Conservation (phyloP, 306 rosid species). For the Geum urbanum region DNA sequence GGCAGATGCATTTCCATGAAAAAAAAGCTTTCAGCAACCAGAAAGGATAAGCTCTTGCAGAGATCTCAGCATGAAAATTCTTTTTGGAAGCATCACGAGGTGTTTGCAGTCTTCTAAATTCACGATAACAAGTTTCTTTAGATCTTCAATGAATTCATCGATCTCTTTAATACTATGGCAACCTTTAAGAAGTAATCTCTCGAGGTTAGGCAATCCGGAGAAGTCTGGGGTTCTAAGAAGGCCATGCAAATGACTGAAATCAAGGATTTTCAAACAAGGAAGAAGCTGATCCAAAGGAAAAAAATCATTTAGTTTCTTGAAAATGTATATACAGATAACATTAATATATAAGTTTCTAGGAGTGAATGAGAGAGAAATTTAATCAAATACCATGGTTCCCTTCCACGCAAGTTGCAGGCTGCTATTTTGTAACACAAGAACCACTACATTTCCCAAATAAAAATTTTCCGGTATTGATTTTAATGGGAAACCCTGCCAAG, state of each 20-base stretch:
- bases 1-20: no score
- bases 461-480: not conserved
- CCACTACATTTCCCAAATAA: conserved; percentile 13
- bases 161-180: not conserved
- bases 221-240: not conserved
- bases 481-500: not conserved
- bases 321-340: no score
- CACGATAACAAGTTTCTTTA: not conserved
- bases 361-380: not conserved
- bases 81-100: not conserved
- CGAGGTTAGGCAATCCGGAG: not conserved
- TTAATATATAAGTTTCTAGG: no score
- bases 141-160: conserved; percentile 11
- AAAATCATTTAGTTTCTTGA: not conserved
- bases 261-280: conserved; percentile 1
- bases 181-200: not conserved
- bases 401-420: conserved; percentile 1
- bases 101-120: not conserved
- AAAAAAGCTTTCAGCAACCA: conserved; percentile 12
- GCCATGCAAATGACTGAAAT: conserved; percentile 5
- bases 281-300: not conserved
- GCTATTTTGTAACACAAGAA: conserved; percentile 10
- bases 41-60: conserved; percentile 6
- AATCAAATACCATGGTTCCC: not conserved
- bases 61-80: conserved; percentile 3